Percentiles rank a stretch among this genome's conserved stretches.
Conservation (phyloP, 1,139 yeast species). For the Sporopachydermia cereana region DNA sequence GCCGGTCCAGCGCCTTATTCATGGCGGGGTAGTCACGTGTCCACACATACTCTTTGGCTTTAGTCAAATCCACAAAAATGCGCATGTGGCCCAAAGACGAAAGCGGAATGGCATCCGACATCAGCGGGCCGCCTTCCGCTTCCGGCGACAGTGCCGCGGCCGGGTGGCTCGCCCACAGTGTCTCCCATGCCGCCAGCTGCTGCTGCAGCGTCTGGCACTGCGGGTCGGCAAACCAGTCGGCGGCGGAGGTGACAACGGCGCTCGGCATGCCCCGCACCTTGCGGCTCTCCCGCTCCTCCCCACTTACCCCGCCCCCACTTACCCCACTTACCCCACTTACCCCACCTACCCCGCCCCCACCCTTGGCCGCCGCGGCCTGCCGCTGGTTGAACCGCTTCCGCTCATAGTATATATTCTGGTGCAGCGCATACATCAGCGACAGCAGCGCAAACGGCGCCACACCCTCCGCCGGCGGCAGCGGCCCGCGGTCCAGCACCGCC, state of each 20-base stretch:
- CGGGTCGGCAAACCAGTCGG: slow-evolving; percentile 3
- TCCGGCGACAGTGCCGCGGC: slow-evolving; percentile 22
- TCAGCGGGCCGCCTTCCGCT: slow-evolving; percentile 21
- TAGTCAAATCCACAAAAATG: slow-evolving; percentile 21
- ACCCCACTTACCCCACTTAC: not conserved
- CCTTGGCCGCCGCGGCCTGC: not conserved
- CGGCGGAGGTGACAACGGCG: not conserved
- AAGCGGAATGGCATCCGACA: slow-evolving; percentile 29
- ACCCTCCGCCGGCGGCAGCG: not conserved
- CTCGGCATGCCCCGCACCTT: not conserved
- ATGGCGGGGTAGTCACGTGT: slow-evolving; percentile 21
- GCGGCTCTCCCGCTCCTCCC: not conserved
- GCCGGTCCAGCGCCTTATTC: slow-evolving; percentile 3
- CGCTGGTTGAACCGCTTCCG: slow-evolving; percentile 9
- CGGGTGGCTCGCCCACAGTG: slow-evolving; percentile 28
- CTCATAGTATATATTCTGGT: slow-evolving; percentile 46
- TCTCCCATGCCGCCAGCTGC: slow-evolving; percentile 21
- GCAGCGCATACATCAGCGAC: slow-evolving; percentile 58
- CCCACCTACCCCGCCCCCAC: not conserved
- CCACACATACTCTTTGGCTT: slow-evolving; percentile 26
- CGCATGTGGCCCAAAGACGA: slow-evolving; percentile 28
- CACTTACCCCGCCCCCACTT: not conserved
- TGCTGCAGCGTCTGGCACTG: not conserved
- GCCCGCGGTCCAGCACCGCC: not conserved
- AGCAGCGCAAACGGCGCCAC: slow-evolving; percentile 38